phyloP scores from a whole-genome alignment of 2,329 filamentous ascomycete species.

The Aspergillus glaucus region DNA sequence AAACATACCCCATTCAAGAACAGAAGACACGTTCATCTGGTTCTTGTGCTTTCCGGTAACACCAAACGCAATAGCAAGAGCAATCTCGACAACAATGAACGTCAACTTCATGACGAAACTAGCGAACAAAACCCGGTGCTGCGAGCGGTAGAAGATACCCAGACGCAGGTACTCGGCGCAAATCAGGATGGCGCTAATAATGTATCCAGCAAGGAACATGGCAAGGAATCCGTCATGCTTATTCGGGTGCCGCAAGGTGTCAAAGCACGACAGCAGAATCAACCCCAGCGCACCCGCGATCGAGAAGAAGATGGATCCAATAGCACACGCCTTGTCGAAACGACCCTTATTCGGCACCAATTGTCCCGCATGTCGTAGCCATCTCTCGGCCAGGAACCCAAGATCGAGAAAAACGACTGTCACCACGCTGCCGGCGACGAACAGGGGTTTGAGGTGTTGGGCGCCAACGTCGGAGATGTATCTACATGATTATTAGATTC shows the following conservation, averaged over 20 bases:
- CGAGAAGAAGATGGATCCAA: slow-evolving; percentile 52
- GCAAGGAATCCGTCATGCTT: slow-evolving; percentile 71
- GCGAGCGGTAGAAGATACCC: slow-evolving; percentile 65
- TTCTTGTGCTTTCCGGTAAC: slow-evolving; percentile 42
- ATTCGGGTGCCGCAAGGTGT: slow-evolving; percentile 61
- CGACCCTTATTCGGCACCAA: slow-evolving; percentile 62
- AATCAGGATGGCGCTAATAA: slow-evolving; percentile 78
- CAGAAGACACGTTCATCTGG: slow-evolving; percentile 60
- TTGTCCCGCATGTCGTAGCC: slow-evolving; percentile 73
- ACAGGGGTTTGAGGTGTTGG: slow-evolving; percentile 53
- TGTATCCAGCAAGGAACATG: slow-evolving; percentile 79
- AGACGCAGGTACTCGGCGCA: slow-evolving; percentile 87
- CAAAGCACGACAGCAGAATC: slow-evolving; percentile 78
- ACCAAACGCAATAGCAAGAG: slow-evolving; percentile 62
- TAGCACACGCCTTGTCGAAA: slow-evolving; percentile 34
- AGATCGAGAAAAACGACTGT: slow-evolving; percentile 76
- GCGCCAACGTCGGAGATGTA: slow-evolving; percentile 54
- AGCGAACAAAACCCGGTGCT: slow-evolving; percentile 64
- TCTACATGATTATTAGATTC: slow-evolving; percentile 14
- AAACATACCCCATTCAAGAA: slow-evolving; percentile 62
- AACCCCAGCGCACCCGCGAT: slow-evolving; percentile 71
- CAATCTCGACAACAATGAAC: slow-evolving; percentile 77
- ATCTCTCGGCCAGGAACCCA: slow-evolving; percentile 74
- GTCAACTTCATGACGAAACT: slow-evolving; percentile 83
- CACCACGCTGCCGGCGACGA: slow-evolving; percentile 53